phyloP scores from a whole-genome alignment of 495 filamentous ascomycete species.

The Penicillium maclennaniae region DNA sequence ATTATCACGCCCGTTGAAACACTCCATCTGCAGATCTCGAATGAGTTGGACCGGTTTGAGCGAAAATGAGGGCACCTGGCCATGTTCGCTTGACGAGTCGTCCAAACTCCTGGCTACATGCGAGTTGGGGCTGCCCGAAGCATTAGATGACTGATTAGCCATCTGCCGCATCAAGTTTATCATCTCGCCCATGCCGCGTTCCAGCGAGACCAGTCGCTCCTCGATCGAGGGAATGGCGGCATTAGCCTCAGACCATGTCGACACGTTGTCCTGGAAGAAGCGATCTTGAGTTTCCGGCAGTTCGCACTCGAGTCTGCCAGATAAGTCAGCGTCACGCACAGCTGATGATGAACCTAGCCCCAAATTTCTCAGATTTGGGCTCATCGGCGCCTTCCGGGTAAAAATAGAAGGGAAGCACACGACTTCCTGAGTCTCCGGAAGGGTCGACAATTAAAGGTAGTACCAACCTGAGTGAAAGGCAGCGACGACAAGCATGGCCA shows the following conservation, averaged over 20 bases:
- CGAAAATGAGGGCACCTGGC: slow-evolving; percentile 17
- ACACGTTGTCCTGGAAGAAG: slow-evolving; percentile 33
- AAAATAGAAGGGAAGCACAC: not conserved
- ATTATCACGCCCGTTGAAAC: slow-evolving; percentile 29
- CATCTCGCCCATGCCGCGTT: slow-evolving; percentile 40
- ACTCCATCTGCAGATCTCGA: slow-evolving; percentile 35
- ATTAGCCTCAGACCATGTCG: slow-evolving; percentile 34
- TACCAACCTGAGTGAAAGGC: slow-evolving; percentile 37
- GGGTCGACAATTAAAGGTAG: not conserved
- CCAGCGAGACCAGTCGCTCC: slow-evolving; percentile 35
- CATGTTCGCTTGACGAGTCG: slow-evolving; percentile 19
- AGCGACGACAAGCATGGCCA: slow-evolving; percentile 41
- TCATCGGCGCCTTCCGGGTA: not conserved
- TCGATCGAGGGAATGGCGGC: slow-evolving; percentile 36
- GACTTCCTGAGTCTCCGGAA: not conserved
- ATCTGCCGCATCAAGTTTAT: slow-evolving; percentile 39
- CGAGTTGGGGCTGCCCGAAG: slow-evolving; percentile 15
- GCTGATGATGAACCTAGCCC: not conserved
- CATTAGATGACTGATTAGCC: slow-evolving; percentile 24
- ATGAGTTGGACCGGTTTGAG: slow-evolving; percentile 37
- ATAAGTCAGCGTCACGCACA: slow-evolving; percentile 10
- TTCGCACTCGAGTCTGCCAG: slow-evolving; percentile 36
- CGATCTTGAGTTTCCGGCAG: slow-evolving; percentile 36
- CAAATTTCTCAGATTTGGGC: not conserved
- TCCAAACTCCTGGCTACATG: slow-evolving; percentile 25